These are phyloP conservation scores for Colletotrichum australisinense DNA, from an alignment of 2,329 filamentous ascomycete species.

Conservation along the genomic window DNA sequence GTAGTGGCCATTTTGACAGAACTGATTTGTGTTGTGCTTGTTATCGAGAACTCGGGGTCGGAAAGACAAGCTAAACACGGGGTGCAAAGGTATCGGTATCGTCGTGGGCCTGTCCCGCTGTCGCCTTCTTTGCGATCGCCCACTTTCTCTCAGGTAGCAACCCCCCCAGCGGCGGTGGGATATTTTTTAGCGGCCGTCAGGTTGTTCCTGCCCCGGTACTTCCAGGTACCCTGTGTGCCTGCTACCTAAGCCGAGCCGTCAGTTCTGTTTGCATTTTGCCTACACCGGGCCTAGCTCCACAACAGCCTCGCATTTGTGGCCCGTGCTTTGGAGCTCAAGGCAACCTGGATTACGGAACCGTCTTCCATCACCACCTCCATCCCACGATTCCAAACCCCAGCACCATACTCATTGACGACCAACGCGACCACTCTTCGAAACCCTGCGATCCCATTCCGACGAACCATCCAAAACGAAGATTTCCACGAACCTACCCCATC, in stretches of 20 bases:
- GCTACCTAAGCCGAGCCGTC: background rate
- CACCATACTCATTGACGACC: constrained; percentile 21
- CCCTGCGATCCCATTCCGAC: constrained; percentile 19
- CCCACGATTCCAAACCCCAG: constrained; percentile 6
- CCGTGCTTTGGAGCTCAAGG: constrained; percentile 39
- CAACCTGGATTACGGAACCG: constrained; percentile 41
- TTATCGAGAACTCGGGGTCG: constrained; percentile 4
- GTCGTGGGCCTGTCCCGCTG: constrained; percentile 36
- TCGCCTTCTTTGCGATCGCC: constrained; percentile 37
- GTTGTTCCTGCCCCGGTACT: constrained; percentile 37
- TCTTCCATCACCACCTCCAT: constrained; percentile 36
- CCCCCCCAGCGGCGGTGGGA: constrained; percentile 38
- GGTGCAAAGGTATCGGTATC: constrained; percentile 29
- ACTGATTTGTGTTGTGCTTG: constrained; percentile 31
- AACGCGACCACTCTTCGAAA: constrained; percentile 5
- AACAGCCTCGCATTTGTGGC: constrained; percentile 38
- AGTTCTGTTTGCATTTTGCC: constrained; percentile 18
- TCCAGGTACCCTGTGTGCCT: background rate
- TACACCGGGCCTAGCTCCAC: constrained; percentile 32
- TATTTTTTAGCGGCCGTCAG: constrained; percentile 38
- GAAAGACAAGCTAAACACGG: constrained; percentile 12
- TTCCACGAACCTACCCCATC: background rate
- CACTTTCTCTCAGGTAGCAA: constrained; percentile 36
- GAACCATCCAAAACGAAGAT: background rate
- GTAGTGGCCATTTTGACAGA: constrained; percentile 55